Evolutionary conservation across 345 rosid species (phyloP).

Genomic region (Eucalyptus cloeziana): DNA sequence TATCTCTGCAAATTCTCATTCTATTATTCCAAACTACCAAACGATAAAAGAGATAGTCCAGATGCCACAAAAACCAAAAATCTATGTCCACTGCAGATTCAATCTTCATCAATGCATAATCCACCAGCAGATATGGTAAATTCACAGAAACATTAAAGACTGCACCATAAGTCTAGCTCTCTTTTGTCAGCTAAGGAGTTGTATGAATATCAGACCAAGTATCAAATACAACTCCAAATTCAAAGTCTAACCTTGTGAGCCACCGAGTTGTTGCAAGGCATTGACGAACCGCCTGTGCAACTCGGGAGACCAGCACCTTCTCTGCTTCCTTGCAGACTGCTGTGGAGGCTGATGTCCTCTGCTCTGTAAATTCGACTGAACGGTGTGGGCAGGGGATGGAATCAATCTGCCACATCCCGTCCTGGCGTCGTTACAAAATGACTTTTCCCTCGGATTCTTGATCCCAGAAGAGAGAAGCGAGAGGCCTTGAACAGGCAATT

Average conservation of each 20-base stretch:
- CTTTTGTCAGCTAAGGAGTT: neutral
- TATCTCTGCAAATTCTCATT: neutral
- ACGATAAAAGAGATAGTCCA: neutral
- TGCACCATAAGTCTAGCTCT: neutral
- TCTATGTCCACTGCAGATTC: neutral
- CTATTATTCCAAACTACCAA: neutral
- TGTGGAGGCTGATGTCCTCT: slow-evolving; percentile 11
- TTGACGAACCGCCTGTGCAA: slow-evolving; percentile 72
- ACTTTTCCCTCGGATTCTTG: slow-evolving; percentile 44
- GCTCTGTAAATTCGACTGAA: slow-evolving; percentile 15
- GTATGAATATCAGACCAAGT: neutral
- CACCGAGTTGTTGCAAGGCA: slow-evolving; percentile 88
- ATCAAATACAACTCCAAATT: neutral
- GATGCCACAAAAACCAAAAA: neutral
- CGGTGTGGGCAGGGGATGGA: slow-evolving; percentile 13
- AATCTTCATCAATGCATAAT: neutral
- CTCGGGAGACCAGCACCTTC: slow-evolving; percentile 97
- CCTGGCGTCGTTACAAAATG: slow-evolving; percentile 30
- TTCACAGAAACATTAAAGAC: neutral
- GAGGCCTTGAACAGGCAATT: slow-evolving; percentile 17
- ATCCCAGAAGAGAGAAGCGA: slow-evolving; percentile 45
- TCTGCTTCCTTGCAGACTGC: slow-evolving; percentile 64
- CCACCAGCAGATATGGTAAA: neutral
- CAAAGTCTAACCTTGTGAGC: slow-evolving; percentile 57
- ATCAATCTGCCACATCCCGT: slow-evolving; percentile 18